phyloP scores from a whole-genome alignment of 768 basidiomycete species.

The Suillus alpinus region DNA sequence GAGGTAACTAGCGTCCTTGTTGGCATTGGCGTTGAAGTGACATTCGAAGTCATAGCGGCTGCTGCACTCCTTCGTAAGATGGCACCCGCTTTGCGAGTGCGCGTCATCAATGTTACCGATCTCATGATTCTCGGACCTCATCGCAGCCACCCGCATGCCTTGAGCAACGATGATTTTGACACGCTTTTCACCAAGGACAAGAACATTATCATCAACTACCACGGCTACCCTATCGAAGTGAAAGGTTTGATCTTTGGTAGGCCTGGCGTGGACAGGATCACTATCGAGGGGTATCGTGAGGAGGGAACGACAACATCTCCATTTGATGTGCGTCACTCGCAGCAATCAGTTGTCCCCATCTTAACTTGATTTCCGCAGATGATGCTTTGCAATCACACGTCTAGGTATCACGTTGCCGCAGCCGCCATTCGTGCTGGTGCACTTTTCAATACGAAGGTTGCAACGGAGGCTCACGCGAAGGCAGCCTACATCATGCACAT shows the following conservation, averaged over 20 bases:
- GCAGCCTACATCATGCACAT: slow-evolving; percentile 60
- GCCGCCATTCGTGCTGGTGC: slow-evolving; percentile 59
- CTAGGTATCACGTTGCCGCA: slow-evolving; percentile 63
- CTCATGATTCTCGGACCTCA: slow-evolving; percentile 73
- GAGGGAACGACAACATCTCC: slow-evolving; percentile 82
- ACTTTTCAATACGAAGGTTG: slow-evolving; percentile 47
- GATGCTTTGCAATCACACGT: slow-evolving; percentile 71
- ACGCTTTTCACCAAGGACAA: slow-evolving; percentile 70
- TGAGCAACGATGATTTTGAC: slow-evolving; percentile 59
- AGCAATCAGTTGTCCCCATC: not conserved
- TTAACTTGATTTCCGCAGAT: slow-evolving; percentile 42
- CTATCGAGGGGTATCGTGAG: slow-evolving; percentile 63
- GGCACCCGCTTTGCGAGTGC: slow-evolving; percentile 71
- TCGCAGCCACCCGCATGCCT: slow-evolving; percentile 76
- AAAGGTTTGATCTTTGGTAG: slow-evolving; percentile 64
- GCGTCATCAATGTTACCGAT: slow-evolving; percentile 88
- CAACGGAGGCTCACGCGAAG: slow-evolving; percentile 55
- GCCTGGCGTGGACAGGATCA: slow-evolving; percentile 45
- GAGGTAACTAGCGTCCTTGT: slow-evolving; percentile 59
- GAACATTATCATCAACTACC: slow-evolving; percentile 79
- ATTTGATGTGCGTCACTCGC: slow-evolving; percentile 55
- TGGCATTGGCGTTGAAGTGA: slow-evolving; percentile 85
- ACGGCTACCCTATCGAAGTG: slow-evolving; percentile 75
- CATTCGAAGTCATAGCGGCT: slow-evolving; percentile 86
- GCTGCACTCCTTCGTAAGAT: slow-evolving; percentile 72